These are phyloP conservation scores for Phytophthora sansomeana DNA, from an alignment of 352 stramenopile species.

Conservation along the genomic window DNA sequence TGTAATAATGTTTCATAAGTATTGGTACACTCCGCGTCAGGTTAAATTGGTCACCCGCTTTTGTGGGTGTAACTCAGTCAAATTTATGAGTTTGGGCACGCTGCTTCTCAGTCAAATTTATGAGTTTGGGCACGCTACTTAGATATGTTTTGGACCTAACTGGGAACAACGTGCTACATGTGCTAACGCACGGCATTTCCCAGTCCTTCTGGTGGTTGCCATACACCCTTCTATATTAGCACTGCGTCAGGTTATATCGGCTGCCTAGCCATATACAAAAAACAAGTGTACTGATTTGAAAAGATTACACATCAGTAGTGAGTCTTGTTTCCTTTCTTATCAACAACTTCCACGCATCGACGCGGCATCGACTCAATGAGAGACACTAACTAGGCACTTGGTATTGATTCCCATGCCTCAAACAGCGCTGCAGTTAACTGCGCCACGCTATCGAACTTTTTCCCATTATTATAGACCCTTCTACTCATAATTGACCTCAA, in stretches of 20 bases:
- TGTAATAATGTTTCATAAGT: no score
- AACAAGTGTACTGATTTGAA: no score
- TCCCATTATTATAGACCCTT: slow-evolving; percentile 24
- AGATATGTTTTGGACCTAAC: no score
- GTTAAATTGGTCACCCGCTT: neutral
- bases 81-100: no score
- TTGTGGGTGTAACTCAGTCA: neutral
- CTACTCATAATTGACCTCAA: slow-evolving; percentile 30
- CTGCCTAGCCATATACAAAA: no score
- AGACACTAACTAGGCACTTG: neutral
- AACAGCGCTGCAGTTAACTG: slow-evolving; percentile 6
- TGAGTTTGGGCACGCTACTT: no score
- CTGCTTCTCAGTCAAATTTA: no score
- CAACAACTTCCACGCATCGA: slow-evolving; percentile 18
- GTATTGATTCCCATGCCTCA: slow-evolving; percentile 6
- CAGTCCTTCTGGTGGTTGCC: neutral
- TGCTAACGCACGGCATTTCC: no score
- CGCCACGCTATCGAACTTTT: slow-evolving; percentile 11
- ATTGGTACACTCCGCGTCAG: neutral
- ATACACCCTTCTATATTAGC: neutral
- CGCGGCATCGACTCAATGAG: slow-evolving; percentile 19
- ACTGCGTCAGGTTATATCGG: neutral
- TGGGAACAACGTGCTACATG: no score
- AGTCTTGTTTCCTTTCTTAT: slow-evolving; percentile 31
- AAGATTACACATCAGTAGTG: slow-evolving; percentile 16